Base-by-base conservation (phyloP, 192 early-diverging fungal species). In the Backusella morwellensis region DNA sequence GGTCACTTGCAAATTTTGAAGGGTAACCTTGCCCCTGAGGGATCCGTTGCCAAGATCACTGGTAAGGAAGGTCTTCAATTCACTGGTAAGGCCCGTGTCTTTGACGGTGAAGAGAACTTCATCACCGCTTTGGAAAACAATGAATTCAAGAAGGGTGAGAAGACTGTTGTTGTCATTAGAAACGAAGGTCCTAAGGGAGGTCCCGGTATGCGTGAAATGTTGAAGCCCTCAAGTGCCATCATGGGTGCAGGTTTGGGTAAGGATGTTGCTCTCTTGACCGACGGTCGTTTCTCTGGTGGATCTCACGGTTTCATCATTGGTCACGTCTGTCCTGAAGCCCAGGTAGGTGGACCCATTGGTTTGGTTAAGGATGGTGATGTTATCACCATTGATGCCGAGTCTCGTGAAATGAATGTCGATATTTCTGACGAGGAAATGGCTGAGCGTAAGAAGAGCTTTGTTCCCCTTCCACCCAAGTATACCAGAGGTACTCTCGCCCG, bases 151-250 rank as follows among this genome's bases (percentile, higher is more conserved):
- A 97, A 97, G 88, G 98, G 98, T 36, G 89, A 97, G 83, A 95
- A 96, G 41, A 74, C 56, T 19, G 89, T 95, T 41, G 91, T 92
- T 66, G 88, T 99, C 66, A 98, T 99, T 87, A 93, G 97, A 44
- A 98, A 99, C 84, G 96, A 97, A 82, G 98, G 98, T 3, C 98
- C 98, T 35, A 94, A 95, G 86, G 98, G 98, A 76, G 97, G 97
- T 19, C 98, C 98, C 8, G 98, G 98, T 69, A 99, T 99, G 98
- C 95, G 96, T 34, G 98, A 99, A 84, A 99, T 99, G 98, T 88
- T 99, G 82, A 98, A 96, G 12, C 98, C 98, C 19, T 96, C 96
- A 41, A 92, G 91, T 83, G 97, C 97, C 23, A 97, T 99, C 82
- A 99, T 99, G 98, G 98, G 98, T 50, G 97, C 98, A 5, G 98